These are phyloP conservation scores for Paragyromitra xinjiangensis DNA, from an alignment of 495 filamentous ascomycete species.

Conservation along the genomic window DNA sequence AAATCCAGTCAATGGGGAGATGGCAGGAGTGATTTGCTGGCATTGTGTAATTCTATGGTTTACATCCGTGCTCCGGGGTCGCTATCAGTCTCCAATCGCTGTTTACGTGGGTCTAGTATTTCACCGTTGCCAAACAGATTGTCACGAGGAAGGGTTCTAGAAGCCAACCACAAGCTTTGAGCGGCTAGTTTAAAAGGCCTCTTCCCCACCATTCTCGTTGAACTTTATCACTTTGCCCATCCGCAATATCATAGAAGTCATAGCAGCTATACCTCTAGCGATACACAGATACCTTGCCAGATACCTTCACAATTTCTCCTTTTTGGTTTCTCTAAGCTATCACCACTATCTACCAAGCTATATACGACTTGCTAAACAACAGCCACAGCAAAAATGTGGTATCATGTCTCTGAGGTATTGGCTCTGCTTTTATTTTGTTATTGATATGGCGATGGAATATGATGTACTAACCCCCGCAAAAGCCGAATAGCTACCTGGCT, in stretches of 20 bases:
- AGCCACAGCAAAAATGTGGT: constrained; percentile 31
- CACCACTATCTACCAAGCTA: constrained; percentile 12
- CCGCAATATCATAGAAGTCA: constrained; percentile 23
- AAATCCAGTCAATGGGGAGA: neutral
- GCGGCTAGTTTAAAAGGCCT: constrained; percentile 11
- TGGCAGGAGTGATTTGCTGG: neutral
- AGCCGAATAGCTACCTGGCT: constrained; percentile 75
- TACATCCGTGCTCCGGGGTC: neutral
- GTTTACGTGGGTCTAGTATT: neutral
- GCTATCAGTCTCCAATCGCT: constrained; percentile 14
- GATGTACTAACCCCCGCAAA: constrained; percentile 61
- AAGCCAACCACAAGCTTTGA: neutral
- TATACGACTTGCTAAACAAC: neutral
- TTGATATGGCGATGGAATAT: constrained; percentile 54
- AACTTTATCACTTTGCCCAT: constrained; percentile 36
- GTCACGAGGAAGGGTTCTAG: constrained; percentile 3
- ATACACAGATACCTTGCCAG: constrained; percentile 21
- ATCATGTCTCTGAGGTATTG: constrained; percentile 41
- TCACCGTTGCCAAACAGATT: neutral
- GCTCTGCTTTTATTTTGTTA: neutral
- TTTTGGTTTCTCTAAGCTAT: constrained; percentile 17
- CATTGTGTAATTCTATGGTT: neutral
- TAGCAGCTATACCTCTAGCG: constrained; percentile 10
- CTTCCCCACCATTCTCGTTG: neutral
- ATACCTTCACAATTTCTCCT: constrained; percentile 2